These are phyloP conservation scores for Aspergillus japonicus DNA, from an alignment of 2,329 filamentous ascomycete species.

Conservation along the genomic window DNA sequence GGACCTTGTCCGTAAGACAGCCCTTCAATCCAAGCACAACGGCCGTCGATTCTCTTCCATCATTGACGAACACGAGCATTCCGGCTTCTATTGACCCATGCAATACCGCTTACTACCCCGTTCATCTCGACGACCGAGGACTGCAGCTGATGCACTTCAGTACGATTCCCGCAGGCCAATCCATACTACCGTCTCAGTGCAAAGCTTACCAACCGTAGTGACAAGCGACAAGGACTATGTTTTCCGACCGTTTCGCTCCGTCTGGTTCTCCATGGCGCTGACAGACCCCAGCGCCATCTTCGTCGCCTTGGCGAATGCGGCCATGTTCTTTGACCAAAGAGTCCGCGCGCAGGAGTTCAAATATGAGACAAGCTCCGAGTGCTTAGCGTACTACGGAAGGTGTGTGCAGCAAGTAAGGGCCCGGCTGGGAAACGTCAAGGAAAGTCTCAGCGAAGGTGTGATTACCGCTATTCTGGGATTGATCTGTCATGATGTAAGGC, in stretches of 20 bases:
- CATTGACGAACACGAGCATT: neutral
- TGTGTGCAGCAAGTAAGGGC: conserved; percentile 20
- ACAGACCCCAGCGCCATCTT: conserved; percentile 23
- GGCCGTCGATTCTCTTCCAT: neutral
- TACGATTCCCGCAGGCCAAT: neutral
- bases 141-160: conserved; percentile 6
- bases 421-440: conserved; percentile 17
- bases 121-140: neutral
- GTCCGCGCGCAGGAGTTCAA: conserved; percentile 15
- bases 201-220: neutral
- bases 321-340: conserved; percentile 26
- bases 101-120: conserved; percentile 1
- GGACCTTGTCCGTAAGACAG: neutral
- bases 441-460: conserved; percentile 15
- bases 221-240: conserved; percentile 17
- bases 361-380: conserved; percentile 23
- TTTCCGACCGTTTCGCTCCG: conserved; percentile 26
- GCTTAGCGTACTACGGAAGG: conserved; percentile 21
- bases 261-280: conserved; percentile 29
- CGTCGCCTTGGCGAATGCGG: conserved; percentile 26
- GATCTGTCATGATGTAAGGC: conserved; percentile 1
- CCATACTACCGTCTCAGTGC: too few species aligned
- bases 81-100: neutral
- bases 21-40: neutral
- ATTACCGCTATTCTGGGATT: conserved; percentile 2